phyloP scores from a whole-genome alignment of 2,329 filamentous ascomycete genomes.

The Aspergillus japonicus region DNA sequence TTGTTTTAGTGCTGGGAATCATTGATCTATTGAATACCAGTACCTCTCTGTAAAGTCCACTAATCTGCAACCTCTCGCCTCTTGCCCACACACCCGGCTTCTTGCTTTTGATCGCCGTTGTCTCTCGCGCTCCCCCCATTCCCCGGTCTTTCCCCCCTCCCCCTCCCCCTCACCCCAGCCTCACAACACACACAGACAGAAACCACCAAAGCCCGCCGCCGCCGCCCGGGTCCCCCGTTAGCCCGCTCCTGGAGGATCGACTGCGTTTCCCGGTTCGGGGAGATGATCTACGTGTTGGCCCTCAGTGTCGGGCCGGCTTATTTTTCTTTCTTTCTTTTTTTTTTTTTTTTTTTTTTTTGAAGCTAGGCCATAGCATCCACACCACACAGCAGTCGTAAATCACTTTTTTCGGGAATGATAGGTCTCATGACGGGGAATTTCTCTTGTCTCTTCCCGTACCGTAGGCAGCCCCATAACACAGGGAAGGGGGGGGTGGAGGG shows the following conservation, averaged over 20 bases:
- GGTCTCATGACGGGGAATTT: background rate
- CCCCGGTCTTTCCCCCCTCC: background rate
- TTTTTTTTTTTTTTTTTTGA: too few relatives aligned
- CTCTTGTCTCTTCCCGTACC: background rate
- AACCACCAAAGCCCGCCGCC: background rate
- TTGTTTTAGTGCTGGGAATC: background rate
- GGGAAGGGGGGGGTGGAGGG: too few relatives aligned
- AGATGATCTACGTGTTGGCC: constrained; percentile 2
- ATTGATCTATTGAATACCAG: too few relatives aligned
- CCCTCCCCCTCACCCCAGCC: background rate
- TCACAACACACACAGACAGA: background rate
- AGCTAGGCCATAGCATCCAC: background rate
- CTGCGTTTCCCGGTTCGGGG: background rate
- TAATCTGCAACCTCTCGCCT: background rate
- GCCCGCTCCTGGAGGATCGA: background rate
- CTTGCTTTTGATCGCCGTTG: background rate
- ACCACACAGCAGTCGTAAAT: too few relatives aligned
- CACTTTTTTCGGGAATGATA: background rate
- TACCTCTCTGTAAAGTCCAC: background rate
- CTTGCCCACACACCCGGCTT: background rate
- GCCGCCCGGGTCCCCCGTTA: background rate
- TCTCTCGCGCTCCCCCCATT: background rate
- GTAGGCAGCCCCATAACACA: too few relatives aligned
- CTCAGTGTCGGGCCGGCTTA: constrained; percentile 2
- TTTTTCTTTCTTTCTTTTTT: background rate